These are phyloP conservation scores for Lichtheimia ramosa DNA, from an alignment of 371 early-diverging fungal species.

Conservation along the genomic window DNA sequence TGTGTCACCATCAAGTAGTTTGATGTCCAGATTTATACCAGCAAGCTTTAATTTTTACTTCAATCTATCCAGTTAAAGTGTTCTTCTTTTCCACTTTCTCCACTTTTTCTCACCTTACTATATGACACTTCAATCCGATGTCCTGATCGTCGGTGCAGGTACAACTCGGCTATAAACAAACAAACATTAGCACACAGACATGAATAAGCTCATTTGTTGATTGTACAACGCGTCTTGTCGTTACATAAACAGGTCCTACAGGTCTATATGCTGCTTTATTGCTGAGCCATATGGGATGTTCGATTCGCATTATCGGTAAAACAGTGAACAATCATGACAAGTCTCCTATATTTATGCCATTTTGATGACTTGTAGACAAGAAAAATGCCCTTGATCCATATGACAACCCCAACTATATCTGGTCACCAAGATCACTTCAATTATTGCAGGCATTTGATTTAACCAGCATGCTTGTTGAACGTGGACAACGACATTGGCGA, in stretches of 20 bases:
- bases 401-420: constrained; percentile 18
- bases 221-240: not conserved
- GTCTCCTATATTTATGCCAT: not conserved
- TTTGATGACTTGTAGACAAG: not conserved
- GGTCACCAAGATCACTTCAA: constrained; percentile 39
- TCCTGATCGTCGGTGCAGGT: constrained; percentile 45
- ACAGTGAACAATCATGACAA: no score
- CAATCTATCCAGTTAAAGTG: not conserved
- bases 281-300: constrained; percentile 32
- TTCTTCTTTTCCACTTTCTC: not conserved
- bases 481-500: constrained; percentile 28
- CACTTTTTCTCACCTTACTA: not conserved
- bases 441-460: constrained; percentile 32
- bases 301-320: constrained; percentile 33
- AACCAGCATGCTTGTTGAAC: constrained; percentile 16
- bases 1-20: not conserved
- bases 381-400: not conserved
- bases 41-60: not conserved
- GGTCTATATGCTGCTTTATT: constrained; percentile 43
- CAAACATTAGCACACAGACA: constrained; percentile 3
- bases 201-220: not conserved
- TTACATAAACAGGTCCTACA: constrained; percentile 23
- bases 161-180: not conserved
- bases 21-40: not conserved
- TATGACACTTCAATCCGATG: constrained; percentile 23